Base-by-base conservation (phyloP, 2,329 filamentous ascomycete species). In the Diaporthe velutina region DNA sequence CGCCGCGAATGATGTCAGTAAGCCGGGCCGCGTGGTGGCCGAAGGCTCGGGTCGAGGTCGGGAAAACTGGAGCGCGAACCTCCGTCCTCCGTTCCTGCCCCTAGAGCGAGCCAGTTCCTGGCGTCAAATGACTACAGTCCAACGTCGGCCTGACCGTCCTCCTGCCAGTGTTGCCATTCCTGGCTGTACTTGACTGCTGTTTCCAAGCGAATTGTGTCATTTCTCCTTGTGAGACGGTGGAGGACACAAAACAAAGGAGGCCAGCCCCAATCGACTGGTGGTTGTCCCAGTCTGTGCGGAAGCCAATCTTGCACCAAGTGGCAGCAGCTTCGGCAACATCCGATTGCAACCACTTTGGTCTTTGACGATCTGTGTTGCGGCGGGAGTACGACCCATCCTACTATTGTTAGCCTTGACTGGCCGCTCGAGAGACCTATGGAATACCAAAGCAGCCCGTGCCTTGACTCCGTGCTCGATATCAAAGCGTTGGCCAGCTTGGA, bases 41-140 rank as follows among this genome's bases (percentile, higher is more conserved):
- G 22, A 61, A 40, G 25, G 33, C 10, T 54, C 45, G 57, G 70
- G 57, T 54, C 57, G 30, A 64, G 8, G 57, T 64, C 70, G 57
- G 70, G 28, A 61, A 61, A 64, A 71, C n/a, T 71, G 70, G 45
- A 72, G 45, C 57, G 38, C 70, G 57, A 72, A 55, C 57, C 12
- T 64, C 70, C 57, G 57, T 33, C 57, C 15, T 50, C 55, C 42
- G 25, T 28, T 28, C 42, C 52, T 42, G 33, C 7, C 42, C 45
- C 40, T 57, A 17, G 17, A 54, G 33, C 48, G 64, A 45, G 64
- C 28, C 13, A 28, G 15, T 28, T 13, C 13, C 7, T 38, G 28
- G 12, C 12, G 15, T 38, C 13, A 48, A 25, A 38, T 12, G 4
- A 35, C 19, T 52, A 3, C 15, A 50, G 30, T 4, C 38, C 45